A percentile compares a stretch with the other conserved stretches of the same genome.
These are phyloP conservation scores for Leishmania guyanensis DNA, from an alignment of 208 protist genomes.

Conservation along the genomic window DNA sequence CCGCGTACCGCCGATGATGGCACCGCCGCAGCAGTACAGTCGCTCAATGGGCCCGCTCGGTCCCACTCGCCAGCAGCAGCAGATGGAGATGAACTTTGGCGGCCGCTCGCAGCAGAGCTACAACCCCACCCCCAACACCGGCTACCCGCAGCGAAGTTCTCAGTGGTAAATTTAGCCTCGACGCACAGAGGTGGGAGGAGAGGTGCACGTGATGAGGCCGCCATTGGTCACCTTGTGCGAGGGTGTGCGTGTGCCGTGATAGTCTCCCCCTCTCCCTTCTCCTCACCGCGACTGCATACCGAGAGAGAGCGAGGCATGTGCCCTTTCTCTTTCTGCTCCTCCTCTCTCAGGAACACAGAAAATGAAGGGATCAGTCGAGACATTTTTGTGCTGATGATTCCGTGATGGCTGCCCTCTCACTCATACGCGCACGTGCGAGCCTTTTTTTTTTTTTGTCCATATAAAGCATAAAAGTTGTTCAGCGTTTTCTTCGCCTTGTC, in stretches of 20 bases:
- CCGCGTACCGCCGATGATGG: conserved; percentile 39
- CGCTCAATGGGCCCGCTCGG: conserved; percentile 20
- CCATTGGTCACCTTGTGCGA: background rate
- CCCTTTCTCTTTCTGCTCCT: background rate
- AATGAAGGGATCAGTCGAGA: background rate
- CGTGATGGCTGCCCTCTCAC: background rate
- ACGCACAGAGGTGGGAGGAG: background rate
- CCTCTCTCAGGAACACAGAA: background rate
- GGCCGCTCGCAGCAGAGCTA: conserved; percentile 41
- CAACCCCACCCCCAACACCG: conserved; percentile 23
- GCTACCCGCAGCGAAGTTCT: conserved; percentile 31
- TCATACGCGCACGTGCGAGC: background rate
- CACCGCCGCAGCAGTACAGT: conserved; percentile 24
- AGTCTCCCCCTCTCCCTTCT: background rate
- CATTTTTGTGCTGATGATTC: background rate
- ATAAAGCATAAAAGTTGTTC: background rate
- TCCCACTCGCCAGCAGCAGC: conserved; percentile 13
- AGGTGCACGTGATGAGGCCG: background rate
- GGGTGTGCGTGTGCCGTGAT: background rate
- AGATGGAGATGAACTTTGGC: conserved; percentile 28
- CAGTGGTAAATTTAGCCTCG: conserved; percentile 23
- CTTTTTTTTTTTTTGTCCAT: background rate
- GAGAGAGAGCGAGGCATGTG: background rate
- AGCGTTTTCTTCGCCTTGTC: background rate
- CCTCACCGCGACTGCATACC: background rate